Evolutionary conservation across 192 early-diverging fungal species (phyloP).

Genomic region (Irineochytrium annulatum): DNA sequence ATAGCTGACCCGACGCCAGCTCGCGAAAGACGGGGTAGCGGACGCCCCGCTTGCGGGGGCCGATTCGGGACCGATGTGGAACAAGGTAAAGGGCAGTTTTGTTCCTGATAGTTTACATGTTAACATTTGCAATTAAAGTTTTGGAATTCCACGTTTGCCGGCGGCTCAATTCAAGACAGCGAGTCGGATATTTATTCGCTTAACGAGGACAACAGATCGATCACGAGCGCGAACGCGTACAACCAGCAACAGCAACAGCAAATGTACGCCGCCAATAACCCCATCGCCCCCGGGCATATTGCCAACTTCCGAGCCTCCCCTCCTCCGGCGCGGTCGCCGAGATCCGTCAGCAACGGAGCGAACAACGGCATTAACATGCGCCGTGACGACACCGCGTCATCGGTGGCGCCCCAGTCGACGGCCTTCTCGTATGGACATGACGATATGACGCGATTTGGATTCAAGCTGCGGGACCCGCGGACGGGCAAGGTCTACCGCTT

Average conservation of each 20-base stretch:
- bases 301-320: not conserved
- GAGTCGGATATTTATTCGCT: slow-evolving; percentile 7
- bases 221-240: not conserved
- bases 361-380: not conserved
- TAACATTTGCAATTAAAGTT: too few relatives aligned
- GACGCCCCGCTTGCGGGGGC: not conserved
- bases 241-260: slow-evolving; percentile 4
- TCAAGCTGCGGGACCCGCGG: slow-evolving; percentile 29
- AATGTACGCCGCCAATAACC: not conserved
- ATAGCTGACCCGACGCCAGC: slow-evolving; percentile 5
- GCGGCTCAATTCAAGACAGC: slow-evolving; percentile 12
- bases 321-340: not conserved
- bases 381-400: slow-evolving; percentile 4
- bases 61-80: slow-evolving; percentile 39
- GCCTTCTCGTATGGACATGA: not conserved
- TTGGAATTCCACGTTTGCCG: slow-evolving; percentile 38
- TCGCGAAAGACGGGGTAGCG: not conserved
- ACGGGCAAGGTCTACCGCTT: slow-evolving; percentile 33
- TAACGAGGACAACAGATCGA: slow-evolving; percentile 2
- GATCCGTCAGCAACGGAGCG: not conserved
- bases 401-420: slow-evolving; percentile 4
- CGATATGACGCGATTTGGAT: slow-evolving; percentile 22
- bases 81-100: too few relatives aligned
- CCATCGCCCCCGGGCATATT: not conserved
- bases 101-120: too few relatives aligned